These are phyloP conservation scores for Phialophora chinensis DNA, from an alignment of 2,329 filamentous ascomycete genomes.

Conservation along the genomic window DNA sequence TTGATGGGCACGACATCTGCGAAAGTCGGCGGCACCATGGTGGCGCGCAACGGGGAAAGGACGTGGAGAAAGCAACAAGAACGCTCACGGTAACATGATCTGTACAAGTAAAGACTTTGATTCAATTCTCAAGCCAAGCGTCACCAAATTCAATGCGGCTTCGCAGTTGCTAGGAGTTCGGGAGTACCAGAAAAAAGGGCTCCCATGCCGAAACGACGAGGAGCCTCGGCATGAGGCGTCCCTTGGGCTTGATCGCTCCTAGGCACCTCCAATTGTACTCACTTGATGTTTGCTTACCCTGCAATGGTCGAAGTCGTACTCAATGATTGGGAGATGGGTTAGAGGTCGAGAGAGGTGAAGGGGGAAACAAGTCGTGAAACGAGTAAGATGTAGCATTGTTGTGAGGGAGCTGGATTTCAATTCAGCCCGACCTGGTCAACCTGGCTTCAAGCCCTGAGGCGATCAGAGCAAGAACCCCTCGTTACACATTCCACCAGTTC, in stretches of 20 bases:
- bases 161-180: not conserved
- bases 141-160: not conserved
- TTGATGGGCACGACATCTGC: slow-evolving; percentile 38
- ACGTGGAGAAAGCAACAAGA: not conserved
- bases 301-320: not conserved
- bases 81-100: not conserved
- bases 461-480: not conserved
- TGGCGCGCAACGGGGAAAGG: not conserved
- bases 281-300: not conserved
- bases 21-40: slow-evolving; percentile 33
- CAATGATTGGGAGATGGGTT: not conserved
- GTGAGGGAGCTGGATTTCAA: not conserved
- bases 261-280: not conserved
- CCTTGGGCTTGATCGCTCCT: not conserved
- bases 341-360: not conserved
- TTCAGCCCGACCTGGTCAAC: not conserved
- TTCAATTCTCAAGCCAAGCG: not conserved
- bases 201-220: not conserved
- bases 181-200: not conserved
- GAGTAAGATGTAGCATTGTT: not conserved
- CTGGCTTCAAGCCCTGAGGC: not conserved
- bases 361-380: not conserved
- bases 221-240: slow-evolving; percentile 20
- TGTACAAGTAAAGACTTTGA: not conserved
- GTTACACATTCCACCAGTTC: not conserved